Evolutionary conservation across 2,329 filamentous ascomycete species (phyloP), one percentile per base, ranked within the genome.

Genomic region (Canariomyces notabilis): DNA sequence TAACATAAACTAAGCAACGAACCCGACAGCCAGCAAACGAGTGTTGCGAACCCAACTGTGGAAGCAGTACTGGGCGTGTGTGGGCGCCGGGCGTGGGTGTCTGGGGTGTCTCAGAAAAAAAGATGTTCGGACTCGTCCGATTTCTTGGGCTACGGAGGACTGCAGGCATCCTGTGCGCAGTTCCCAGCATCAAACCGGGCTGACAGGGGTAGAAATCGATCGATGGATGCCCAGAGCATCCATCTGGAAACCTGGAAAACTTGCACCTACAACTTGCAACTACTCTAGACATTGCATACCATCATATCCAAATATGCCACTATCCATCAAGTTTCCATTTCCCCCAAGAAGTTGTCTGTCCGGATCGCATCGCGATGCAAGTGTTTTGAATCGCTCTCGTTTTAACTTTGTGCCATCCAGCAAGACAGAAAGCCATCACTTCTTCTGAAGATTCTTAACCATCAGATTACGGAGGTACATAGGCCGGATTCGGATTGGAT

Each of bases 141-240:
- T n/a, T n/a, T n/a, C 38, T 23, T 6, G 37, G 32, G 34, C 44
- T 56, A 53, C 53, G 53, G 55, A 11, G 34, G 48, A 5, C 21
- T 11, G 37, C 9, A 51, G 4, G 11, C 2, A 6, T 19, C 8
- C 39, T 1, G 11, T 42, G 50, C 33, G 40, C 48, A 56, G 36
- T 18, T 36, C 41, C 48, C n/a, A n/a, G n/a, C n/a, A 35, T 48
- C 48, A 54, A 43, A 41, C 21, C 26, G 29, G 14, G 18, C 41
- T 38, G 42, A 32, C 46, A 29, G 35, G 33, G 36, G 50, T 46
- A 36, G 40, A 39, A 37, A 34, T 36, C 23, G 26, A 42, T 49
- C 41, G 39, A 34, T 36, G 29, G 26, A 42, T 49, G 47, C 34
- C 18, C n/a, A n/a, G n/a, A n/a, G n/a, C n/a, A n/a, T n/a, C n/a